A percentile compares a stretch with the other conserved stretches of the same genome.
Conservation (phyloP, 768 basidiomycete genomes). For the Pisolithus orientalis region DNA sequence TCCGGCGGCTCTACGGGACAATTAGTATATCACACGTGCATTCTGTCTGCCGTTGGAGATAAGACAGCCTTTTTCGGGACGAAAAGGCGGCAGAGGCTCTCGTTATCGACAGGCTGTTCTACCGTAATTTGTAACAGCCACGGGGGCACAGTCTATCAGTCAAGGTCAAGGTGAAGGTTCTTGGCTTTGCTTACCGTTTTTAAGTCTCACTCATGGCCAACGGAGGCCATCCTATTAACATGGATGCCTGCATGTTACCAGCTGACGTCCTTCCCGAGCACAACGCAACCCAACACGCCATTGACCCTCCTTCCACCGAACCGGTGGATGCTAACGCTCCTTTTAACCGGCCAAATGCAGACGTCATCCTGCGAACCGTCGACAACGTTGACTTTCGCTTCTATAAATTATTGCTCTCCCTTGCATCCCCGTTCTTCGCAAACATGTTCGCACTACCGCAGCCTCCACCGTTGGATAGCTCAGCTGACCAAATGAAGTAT, state of each 20-base stretch:
- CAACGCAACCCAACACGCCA: neutral
- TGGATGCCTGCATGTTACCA: neutral
- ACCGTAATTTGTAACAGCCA: too few species aligned
- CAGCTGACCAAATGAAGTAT: conserved; percentile 25
- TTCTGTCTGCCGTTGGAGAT: too few species aligned
- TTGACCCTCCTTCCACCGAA: conserved; percentile 4
- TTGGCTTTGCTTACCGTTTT: too few species aligned
- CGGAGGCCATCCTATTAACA: too few species aligned
- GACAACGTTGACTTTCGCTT: conserved; percentile 47
- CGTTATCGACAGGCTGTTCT: too few species aligned
- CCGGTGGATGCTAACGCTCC: conserved; percentile 30
- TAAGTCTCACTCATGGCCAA: too few species aligned
- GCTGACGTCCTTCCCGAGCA: conserved; percentile 3
- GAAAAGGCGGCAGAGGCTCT: too few species aligned
- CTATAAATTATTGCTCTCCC: conserved; percentile 47
- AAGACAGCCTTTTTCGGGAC: too few species aligned
- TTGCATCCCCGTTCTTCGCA: conserved; percentile 54
- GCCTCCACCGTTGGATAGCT: conserved; percentile 24
- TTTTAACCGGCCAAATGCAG: conserved; percentile 44
- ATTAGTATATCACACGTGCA: too few species aligned
- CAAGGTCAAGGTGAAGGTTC: too few species aligned
- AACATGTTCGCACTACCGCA: conserved; percentile 50
- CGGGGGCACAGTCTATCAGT: too few species aligned
- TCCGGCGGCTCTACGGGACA: too few species aligned
- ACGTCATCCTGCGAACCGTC: conserved; percentile 50